Percentiles rank a stretch among this genome's conserved stretches.
Evolutionary conservation across 1,284 basidiomycete genomes (phyloP).

Genomic region (Gomphus bonarii): DNA sequence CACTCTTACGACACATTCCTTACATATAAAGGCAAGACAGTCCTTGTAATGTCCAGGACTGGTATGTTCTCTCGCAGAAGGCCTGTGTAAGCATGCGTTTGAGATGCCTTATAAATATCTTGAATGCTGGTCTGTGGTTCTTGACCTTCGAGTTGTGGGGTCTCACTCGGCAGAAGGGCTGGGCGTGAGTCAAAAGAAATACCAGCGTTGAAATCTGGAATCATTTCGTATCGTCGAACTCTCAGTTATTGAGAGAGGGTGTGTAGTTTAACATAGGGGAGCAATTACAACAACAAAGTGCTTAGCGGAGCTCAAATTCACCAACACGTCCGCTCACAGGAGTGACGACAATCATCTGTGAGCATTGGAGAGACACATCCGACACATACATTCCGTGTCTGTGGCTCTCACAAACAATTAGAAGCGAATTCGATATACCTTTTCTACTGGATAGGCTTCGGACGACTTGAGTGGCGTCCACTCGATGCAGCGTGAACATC

Average conservation of each 20-base stretch:
- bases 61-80: too few relatives aligned
- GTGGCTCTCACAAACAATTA: neutral
- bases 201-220: neutral
- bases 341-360: neutral
- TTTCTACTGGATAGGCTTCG: neutral
- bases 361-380: neutral
- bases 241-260: neutral
- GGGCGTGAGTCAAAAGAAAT: neutral
- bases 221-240: neutral
- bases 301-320: neutral
- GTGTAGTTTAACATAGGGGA: neutral
- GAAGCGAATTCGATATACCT: neutral
- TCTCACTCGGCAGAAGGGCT: neutral
- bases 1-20: too few relatives aligned
- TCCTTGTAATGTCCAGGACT: too few relatives aligned
- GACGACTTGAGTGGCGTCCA: conserved; percentile 11
- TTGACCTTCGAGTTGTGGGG: too few relatives aligned
- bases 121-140: too few relatives aligned
- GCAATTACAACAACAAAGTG: neutral
- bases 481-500: conserved; percentile 61
- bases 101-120: too few relatives aligned
- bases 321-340: neutral
- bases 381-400: neutral
- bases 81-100: too few relatives aligned
- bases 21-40: too few relatives aligned